Percentiles rank a stretch among this genome's conserved stretches.
These are phyloP conservation scores for Saccharata proteae DNA, from an alignment of 2,329 filamentous ascomycete species.

Conservation along the genomic window DNA sequence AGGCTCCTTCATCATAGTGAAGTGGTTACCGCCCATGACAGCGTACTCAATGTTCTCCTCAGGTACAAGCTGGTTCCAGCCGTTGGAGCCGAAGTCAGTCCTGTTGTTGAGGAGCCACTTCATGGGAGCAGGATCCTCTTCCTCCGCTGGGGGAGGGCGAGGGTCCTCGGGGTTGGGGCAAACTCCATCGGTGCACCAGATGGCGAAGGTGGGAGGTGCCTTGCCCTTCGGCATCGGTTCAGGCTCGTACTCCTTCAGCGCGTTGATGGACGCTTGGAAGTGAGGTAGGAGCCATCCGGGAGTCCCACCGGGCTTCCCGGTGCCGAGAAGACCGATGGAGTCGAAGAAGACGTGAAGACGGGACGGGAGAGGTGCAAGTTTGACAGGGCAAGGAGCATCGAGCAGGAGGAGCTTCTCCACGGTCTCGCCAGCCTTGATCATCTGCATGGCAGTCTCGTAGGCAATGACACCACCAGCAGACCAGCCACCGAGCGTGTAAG, in stretches of 20 bases:
- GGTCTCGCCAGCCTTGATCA: constrained; percentile 36
- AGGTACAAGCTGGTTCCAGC: constrained; percentile 56
- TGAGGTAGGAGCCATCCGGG: constrained; percentile 65
- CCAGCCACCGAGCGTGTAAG: constrained; percentile 44
- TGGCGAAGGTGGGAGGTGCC: constrained; percentile 49
- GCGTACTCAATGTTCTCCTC: constrained; percentile 48
- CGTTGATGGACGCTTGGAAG: constrained; percentile 56
- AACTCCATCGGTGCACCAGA: constrained; percentile 65
- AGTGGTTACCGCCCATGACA: constrained; percentile 62
- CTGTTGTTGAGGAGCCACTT: constrained; percentile 62
- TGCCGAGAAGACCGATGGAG: constrained; percentile 58
- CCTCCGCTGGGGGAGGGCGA: constrained; percentile 49
- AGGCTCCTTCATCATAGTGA: constrained; percentile 61
- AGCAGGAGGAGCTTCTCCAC: constrained; percentile 41
- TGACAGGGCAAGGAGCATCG: constrained; percentile 41
- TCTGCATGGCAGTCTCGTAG: constrained; percentile 38
- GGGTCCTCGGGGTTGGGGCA: constrained; percentile 55
- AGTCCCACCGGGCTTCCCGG: constrained; percentile 45
- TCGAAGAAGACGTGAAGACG: constrained; percentile 62
- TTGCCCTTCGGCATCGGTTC: constrained; percentile 47
- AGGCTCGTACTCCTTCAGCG: constrained; percentile 57
- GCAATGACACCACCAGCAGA: constrained; percentile 44
- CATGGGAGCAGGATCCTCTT: constrained; percentile 41
- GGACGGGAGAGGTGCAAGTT: constrained; percentile 37
- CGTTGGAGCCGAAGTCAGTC: constrained; percentile 57